Evolutionary conservation across 768 basidiomycete species (phyloP).

Genomic region (Serendipita indica): DNA sequence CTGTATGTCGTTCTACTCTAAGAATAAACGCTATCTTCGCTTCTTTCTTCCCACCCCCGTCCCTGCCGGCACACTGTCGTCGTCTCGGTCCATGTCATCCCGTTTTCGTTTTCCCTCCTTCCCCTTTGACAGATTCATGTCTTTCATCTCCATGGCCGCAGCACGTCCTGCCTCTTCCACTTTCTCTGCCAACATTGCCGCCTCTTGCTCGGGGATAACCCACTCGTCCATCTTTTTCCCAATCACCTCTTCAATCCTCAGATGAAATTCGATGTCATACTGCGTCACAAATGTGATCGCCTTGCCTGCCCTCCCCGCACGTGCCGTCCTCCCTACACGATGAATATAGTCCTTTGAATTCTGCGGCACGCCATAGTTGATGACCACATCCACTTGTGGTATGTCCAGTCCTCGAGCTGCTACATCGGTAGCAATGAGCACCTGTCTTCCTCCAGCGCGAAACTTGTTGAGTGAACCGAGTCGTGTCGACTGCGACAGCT

Average conservation of each 20-base stretch:
- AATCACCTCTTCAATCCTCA: slow-evolving; percentile 84
- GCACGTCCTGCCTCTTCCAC: slow-evolving; percentile 71
- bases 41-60: slow-evolving; percentile 32
- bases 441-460: slow-evolving; percentile 79
- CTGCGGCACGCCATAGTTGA: slow-evolving; percentile 95
- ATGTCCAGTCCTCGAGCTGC: slow-evolving; percentile 94
- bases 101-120: slow-evolving; percentile 32
- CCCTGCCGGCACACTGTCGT: slow-evolving; percentile 83
- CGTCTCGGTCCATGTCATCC: slow-evolving; percentile 72
- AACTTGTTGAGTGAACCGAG: slow-evolving; percentile 90
- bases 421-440: slow-evolving; percentile 92
- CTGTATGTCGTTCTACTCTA: neutral
- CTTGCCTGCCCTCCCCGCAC: slow-evolving; percentile 94
- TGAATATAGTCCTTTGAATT: slow-evolving; percentile 99
- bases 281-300: slow-evolving; percentile 96
- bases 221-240: slow-evolving; percentile 87
- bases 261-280: slow-evolving; percentile 92
- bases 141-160: slow-evolving; percentile 71
- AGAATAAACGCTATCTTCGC: slow-evolving; percentile 7
- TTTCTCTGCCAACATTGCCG: slow-evolving; percentile 72
- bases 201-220: slow-evolving; percentile 76
- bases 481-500: slow-evolving; percentile 84
- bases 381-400: slow-evolving; percentile 86
- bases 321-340: slow-evolving; percentile 91
- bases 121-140: slow-evolving; percentile 40